Conservation (phyloP, 2,329 filamentous ascomycete species). For the Fonsecaea nubica region DNA sequence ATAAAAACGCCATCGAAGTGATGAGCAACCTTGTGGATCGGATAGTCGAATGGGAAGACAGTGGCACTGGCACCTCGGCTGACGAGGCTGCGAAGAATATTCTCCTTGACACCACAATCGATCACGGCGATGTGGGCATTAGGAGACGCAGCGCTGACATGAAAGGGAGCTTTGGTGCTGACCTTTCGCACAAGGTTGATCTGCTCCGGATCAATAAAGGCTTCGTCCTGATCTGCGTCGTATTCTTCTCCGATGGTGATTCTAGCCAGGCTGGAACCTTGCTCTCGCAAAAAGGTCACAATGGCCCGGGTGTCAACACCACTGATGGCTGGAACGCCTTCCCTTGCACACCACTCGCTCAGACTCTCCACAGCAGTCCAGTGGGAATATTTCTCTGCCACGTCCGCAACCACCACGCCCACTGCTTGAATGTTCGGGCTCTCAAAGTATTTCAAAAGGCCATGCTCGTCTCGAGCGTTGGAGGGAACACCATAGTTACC, state of each 20-base stretch:
- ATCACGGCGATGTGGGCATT: conserved; percentile 91
- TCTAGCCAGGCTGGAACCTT: conserved; percentile 91
- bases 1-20: conserved; percentile 99
- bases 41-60: conserved; percentile 94
- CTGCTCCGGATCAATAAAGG: conserved; percentile 91
- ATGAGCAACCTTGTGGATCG: conserved; percentile 96
- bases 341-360: conserved; percentile 91
- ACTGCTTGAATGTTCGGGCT: conserved; percentile 96
- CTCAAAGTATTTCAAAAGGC: conserved; percentile 96
- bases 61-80: conserved; percentile 90
- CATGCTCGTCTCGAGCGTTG: conserved; percentile 80
- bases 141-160: conserved; percentile 83
- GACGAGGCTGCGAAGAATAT: conserved; percentile 94
- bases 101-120: conserved; percentile 99
- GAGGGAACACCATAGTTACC: conserved; percentile 98
- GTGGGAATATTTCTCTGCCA: conserved; percentile 92
- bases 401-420: conserved; percentile 94
- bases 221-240: conserved; percentile 96
- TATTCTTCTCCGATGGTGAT: conserved; percentile 98
- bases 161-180: conserved; percentile 97
- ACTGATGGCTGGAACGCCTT: conserved; percentile 94
- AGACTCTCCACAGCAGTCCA: conserved; percentile 98
- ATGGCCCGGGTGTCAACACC: conserved; percentile 97
- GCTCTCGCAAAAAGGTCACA: conserved; percentile 93
- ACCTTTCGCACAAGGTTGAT: conserved; percentile 97